A percentile compares a stretch with the other conserved stretches of the same genome.
phyloP scores from a whole-genome alignment of 331 rosid genomes.

The Quercus lobata region DNA sequence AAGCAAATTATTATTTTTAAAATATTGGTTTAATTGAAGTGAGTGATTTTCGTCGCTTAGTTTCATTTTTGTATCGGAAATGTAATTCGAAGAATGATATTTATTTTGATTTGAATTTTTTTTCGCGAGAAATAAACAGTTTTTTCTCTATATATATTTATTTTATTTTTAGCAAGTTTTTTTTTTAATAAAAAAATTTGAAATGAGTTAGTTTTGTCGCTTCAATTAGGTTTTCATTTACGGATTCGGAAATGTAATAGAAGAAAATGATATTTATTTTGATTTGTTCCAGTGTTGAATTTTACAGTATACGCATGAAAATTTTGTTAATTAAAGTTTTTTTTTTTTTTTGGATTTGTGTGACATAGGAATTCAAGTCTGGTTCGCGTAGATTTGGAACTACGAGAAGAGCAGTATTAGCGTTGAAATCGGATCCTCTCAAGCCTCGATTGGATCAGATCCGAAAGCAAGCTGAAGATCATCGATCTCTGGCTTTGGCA shows the following conservation, averaged over 20 bases:
- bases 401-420: conserved; percentile 64
- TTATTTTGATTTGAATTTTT: no score
- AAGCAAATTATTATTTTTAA: no score
- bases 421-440: conserved; percentile 77
- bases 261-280: not conserved
- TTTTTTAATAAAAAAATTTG: not conserved
- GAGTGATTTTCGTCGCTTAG: no score
- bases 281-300: not conserved
- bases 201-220: not conserved
- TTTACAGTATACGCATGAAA: not conserved
- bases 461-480: conserved; percentile 94
- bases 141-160: not conserved
- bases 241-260: conserved; percentile 11
- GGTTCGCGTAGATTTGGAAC: conserved; percentile 44
- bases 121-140: not conserved
- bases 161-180: not conserved
- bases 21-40: no score
- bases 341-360: conserved; percentile 3
- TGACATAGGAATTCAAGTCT: conserved; percentile 51
- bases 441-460: conserved; percentile 89
- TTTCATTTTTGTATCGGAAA: no score
- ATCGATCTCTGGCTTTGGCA: conserved; percentile 58
- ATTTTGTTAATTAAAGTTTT: not conserved
- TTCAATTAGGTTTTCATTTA: not conserved
- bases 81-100: no score